Percentiles rank a stretch among this genome's conserved stretches.
Conservation (phyloP, 495 filamentous ascomycete species). For the Clohesyomyces aquaticus region DNA sequence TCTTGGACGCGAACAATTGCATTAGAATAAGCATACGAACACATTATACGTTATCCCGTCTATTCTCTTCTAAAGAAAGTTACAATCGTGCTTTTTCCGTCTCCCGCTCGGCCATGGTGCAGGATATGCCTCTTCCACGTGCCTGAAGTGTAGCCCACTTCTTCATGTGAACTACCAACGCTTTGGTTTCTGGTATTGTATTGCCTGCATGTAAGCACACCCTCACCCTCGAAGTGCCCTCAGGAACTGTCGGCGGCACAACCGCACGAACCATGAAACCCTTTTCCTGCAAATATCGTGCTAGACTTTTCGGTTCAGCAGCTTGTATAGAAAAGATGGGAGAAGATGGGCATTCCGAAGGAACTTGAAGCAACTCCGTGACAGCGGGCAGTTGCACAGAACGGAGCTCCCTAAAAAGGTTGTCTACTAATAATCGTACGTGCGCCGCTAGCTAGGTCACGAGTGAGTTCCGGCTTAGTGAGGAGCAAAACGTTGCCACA, state of each 20-base stretch:
- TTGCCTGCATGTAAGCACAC: conserved; percentile 61
- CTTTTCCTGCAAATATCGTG: conserved; percentile 53
- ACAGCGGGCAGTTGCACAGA: not conserved
- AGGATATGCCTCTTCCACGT: not conserved
- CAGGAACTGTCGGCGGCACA: conserved; percentile 60
- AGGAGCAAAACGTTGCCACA: conserved; percentile 1
- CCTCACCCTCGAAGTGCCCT: conserved; percentile 55
- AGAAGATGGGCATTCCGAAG: conserved; percentile 45
- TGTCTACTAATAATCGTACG: conserved; percentile 25
- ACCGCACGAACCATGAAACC: conserved; percentile 60
- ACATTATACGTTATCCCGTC: too few relatives aligned
- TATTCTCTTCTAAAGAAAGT: not conserved
- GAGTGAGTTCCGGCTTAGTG: not conserved
- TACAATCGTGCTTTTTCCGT: conserved; percentile 2
- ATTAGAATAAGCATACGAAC: not conserved
- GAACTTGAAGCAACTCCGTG: conserved; percentile 11
- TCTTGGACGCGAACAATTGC: too few relatives aligned
- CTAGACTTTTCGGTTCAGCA: conserved; percentile 53
- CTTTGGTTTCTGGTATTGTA: conserved; percentile 51
- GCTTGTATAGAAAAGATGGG: conserved; percentile 53
- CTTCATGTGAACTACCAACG: conserved; percentile 50
- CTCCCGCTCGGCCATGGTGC: not conserved
- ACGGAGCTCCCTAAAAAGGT: conserved; percentile 15
- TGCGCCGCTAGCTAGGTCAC: conserved; percentile 23
- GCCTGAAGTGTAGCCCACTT: conserved; percentile 46